Evolutionary conservation across 306 rosid species (phyloP).

Genomic region (Rosa rugosa): DNA sequence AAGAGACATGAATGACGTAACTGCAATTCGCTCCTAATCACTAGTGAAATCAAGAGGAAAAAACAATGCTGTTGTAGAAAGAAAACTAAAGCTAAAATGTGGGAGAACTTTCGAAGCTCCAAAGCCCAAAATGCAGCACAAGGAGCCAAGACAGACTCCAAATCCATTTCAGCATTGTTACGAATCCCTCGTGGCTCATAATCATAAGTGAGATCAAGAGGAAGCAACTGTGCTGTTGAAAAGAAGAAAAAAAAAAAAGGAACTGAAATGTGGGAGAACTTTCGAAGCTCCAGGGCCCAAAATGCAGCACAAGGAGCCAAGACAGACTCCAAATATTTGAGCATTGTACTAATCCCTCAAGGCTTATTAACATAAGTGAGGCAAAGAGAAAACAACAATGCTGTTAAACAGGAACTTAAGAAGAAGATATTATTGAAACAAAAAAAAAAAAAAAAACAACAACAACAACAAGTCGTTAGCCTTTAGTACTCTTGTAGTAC

Average conservation of each 20-base stretch:
- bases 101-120: conserved; percentile 14
- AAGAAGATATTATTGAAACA: neutral
- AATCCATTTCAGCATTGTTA: conserved; percentile 8
- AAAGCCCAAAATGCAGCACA: neutral
- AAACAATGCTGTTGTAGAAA: neutral
- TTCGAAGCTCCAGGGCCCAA: neutral
- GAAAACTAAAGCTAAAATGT: neutral
- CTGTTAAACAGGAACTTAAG: neutral
- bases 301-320: conserved; percentile 12
- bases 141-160: conserved; percentile 18
- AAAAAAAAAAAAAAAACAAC: no score
- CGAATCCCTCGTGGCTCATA: neutral
- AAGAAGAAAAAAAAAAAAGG: neutral
- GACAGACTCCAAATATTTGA: conserved; percentile 1
- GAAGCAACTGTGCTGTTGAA: neutral
- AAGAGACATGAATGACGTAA: neutral
- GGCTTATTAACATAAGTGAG: neutral
- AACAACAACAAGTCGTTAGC: neutral
- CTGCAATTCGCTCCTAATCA: neutral
- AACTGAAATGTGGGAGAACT: conserved; percentile 7
- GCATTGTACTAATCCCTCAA: neutral
- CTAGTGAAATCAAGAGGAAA: neutral
- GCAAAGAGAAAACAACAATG: neutral
- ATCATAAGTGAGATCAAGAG: neutral
- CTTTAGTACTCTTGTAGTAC: neutral